Evolutionary conservation across 2,329 filamentous ascomycete genomes (phyloP), one percentile per base, ranked within the genome.

Genomic region (Sporothrix mexicana): DNA sequence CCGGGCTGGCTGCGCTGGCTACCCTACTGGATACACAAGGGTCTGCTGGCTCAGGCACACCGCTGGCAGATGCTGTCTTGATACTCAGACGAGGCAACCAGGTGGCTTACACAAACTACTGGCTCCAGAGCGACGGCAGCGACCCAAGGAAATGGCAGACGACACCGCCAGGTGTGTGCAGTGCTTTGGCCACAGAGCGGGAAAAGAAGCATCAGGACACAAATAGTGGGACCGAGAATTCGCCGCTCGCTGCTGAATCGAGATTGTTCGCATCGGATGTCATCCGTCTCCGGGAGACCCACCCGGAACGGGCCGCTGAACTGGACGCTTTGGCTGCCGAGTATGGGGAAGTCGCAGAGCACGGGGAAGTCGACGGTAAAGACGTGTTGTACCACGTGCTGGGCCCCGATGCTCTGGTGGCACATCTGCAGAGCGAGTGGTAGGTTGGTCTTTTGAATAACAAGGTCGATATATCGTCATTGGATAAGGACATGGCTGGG

Each of bases 11-110:
- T 15, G 75, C 78, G 7, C 82, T 81, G 2, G 83, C 83, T 1
- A 73, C 70, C 36, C 83, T 82, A 72, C 75, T 84, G 20, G 83
- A 85, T 66, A 75, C 8, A 75, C 69, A 12, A 77, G 73, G 3
- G 7, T 36, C 30, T 36, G 30, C 30, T 36, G 30, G 30, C 2
- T 77, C 79, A 2, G 13, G 20, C 41, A 12, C 23, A 3, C 57
- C 64, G 15, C 13, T 71, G 1, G 72, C 61, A 9, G 80, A 84
- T 36, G 78, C 80, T 74, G 80, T 84, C 1, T 74, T 84, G 0
- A 79, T 85, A 3, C 78, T 85, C 41, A 76, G 83, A 20, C 78
- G 83, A 47, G 82, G 80, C 1, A 80, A 81, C 69, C 47, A 80
- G 47, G 83, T 84, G 10, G 80, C 80, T 1, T 81, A 78, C 51